Percentiles rank a stretch among this genome's conserved stretches.
These are phyloP conservation scores for Globisporangium canariense DNA, from an alignment of 352 stramenopile genomes.

Conservation along the genomic window DNA sequence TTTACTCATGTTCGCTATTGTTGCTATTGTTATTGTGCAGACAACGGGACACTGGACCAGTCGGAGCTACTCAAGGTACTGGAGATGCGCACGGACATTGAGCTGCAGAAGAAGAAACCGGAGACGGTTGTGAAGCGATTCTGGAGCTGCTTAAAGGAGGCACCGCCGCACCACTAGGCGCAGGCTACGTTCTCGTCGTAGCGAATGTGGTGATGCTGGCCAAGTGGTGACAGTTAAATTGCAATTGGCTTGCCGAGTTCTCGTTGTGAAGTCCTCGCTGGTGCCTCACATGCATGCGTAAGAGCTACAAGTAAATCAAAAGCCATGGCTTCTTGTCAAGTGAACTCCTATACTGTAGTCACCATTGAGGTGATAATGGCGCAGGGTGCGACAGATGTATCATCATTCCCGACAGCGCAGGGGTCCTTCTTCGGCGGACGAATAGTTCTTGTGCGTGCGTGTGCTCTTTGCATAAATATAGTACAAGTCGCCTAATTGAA, in stretches of 20 bases:
- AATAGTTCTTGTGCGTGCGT: too few species aligned
- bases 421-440: neutral
- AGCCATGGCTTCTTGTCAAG: too few species aligned
- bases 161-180: slow-evolving; percentile 10
- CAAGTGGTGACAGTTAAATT: neutral
- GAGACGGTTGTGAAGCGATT: slow-evolving; percentile 18
- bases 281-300: too few species aligned
- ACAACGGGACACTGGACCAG: slow-evolving; percentile 63
- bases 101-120: slow-evolving; percentile 34
- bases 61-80: slow-evolving; percentile 67
- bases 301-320: too few species aligned
- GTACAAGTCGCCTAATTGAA: neutral
- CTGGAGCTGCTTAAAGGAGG: slow-evolving; percentile 17
- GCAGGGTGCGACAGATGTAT: neutral
- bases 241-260: too few species aligned
- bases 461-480: slow-evolving; percentile 2
- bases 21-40: slow-evolving; percentile 19
- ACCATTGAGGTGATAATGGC: neutral
- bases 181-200: neutral
- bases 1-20: neutral
- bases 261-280: too few species aligned
- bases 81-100: slow-evolving; percentile 54
- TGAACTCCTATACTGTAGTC: too few species aligned
- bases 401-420: neutral
- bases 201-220: neutral